Conservation (phyloP, 2,329 filamentous ascomycete species). For the Venturia aucupariae region DNA sequence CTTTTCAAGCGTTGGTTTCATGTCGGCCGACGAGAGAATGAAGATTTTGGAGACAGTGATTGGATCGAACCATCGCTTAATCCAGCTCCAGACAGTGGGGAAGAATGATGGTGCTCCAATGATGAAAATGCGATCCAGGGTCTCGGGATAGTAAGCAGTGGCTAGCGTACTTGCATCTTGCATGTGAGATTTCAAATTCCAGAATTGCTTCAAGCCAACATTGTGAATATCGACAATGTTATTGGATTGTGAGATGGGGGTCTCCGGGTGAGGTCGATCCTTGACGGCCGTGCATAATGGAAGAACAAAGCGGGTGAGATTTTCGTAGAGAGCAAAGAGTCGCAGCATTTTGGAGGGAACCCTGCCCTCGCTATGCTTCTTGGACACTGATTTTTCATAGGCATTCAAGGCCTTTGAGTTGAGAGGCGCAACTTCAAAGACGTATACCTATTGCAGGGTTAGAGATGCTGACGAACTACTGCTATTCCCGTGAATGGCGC, state of each 20-base stretch:
- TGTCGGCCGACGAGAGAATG: conserved; percentile 65
- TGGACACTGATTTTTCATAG: conserved; percentile 59
- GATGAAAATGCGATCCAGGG: conserved; percentile 75
- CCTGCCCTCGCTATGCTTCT: conserved; percentile 50
- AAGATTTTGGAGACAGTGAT: conserved; percentile 90
- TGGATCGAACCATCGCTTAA: conserved; percentile 87
- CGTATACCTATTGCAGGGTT: conserved; percentile 46
- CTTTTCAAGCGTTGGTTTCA: conserved; percentile 63
- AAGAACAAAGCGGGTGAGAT: conserved; percentile 77
- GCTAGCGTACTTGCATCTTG: conserved; percentile 81
- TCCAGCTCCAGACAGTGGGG: conserved; percentile 87
- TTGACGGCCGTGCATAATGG: conserved; percentile 71
- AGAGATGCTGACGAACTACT: background rate
- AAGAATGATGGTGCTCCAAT: conserved; percentile 88
- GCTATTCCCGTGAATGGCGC: background rate
- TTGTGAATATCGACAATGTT: conserved; percentile 91
- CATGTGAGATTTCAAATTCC: conserved; percentile 90
- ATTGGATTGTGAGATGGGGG: conserved; percentile 85
- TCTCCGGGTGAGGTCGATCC: conserved; percentile 62
- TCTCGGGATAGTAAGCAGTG: conserved; percentile 92
- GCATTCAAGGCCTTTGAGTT: conserved; percentile 71
- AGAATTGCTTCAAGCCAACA: conserved; percentile 87
- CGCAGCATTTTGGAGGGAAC: conserved; percentile 69
- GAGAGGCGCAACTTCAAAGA: conserved; percentile 78
- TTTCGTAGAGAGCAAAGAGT: conserved; percentile 89